A percentile compares a stretch with the other conserved stretches of the same genome.
phyloP scores from a whole-genome alignment of 116 monocot species.

The Papilionanthe hybrid region DNA sequence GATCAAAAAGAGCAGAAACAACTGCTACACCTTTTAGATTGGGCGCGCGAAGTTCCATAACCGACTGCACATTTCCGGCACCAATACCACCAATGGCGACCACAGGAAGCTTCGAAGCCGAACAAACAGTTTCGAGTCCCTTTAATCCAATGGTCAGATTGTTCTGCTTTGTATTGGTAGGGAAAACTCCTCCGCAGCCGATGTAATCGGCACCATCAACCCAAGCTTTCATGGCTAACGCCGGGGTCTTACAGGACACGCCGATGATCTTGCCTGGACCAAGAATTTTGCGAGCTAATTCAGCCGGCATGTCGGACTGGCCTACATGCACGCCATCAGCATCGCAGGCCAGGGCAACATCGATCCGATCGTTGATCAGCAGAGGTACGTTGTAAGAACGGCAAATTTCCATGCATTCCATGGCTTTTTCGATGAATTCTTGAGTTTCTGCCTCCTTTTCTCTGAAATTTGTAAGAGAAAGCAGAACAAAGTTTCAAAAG shows the following conservation, averaged over 20 bases:
- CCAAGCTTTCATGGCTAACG: slow-evolving; percentile 65
- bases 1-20: slow-evolving; percentile 83
- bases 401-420: slow-evolving; percentile 61
- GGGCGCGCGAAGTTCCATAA: slow-evolving; percentile 46
- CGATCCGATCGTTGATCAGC: slow-evolving; percentile 84
- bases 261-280: slow-evolving; percentile 82
- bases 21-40: slow-evolving; percentile 89
- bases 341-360: slow-evolving; percentile 83
- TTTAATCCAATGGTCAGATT: slow-evolving; percentile 64
- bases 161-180: slow-evolving; percentile 71
- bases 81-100: slow-evolving; percentile 91
- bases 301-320: slow-evolving; percentile 78
- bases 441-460: slow-evolving; percentile 80
- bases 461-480: slow-evolving; percentile 30
- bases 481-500: not conserved
- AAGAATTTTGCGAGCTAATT: slow-evolving; percentile 45
- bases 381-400: slow-evolving; percentile 48
- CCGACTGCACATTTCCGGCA: slow-evolving; percentile 45
- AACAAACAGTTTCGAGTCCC: slow-evolving; percentile 59
- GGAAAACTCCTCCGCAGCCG: slow-evolving; percentile 88
- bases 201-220: slow-evolving; percentile 83
- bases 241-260: slow-evolving; percentile 77
- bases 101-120: slow-evolving; percentile 68
- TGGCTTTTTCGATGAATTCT: slow-evolving; percentile 63
- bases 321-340: slow-evolving; percentile 95